Evolutionary conservation across 73 alveolate genomes (phyloP), one percentile per base, ranked within the genome.

Genomic region (Durusdinium trenchii): DNA sequence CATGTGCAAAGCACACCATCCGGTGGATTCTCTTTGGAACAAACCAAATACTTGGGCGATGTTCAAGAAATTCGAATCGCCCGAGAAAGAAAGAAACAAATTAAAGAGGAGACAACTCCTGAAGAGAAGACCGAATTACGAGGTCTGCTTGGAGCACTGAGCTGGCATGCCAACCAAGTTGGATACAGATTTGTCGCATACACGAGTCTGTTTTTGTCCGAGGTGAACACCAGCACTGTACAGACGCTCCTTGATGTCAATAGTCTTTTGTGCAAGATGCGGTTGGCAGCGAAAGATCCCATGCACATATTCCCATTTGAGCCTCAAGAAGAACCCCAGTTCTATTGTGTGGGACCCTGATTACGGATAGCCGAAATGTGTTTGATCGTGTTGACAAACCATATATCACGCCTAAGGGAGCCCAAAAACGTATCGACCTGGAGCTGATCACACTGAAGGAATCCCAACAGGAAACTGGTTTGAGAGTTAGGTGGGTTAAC

Each of bases 81-180:
- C 46, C 14, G 48, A 48, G 92, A 82, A 26, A 20, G 92, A 28
- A 30, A 73, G 28, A 5, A 35, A 48, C 7, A n/a, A 32, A 30
- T 20, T 2, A 48, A 82, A 35, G 92, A 82, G 28, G 32, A 14
- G 20, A 82, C 92, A 69, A 82, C 73, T 9, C 73, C 46, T 28
- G 46, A 48, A 20, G 92, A 82, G 71, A 82, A 82, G 73, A 47
- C 71, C 32, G 73, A 82, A 51, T 48, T 82, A 6, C 35, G 92
- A 48, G 92, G 71, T 6, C 64, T 84, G 26, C n/a, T 36, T 23
- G 94, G 94, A 18, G 79, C 94, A 9, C 51, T 84, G 42, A 84
- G 94, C 40, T 84, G 94, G 94, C 94, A 84, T 18, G 40, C 54
- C 60, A 61, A 46, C 12, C 94, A 84, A 32, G 78, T 84, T 9